A percentile compares a stretch with the other conserved stretches of the same genome.
phyloP scores from a whole-genome alignment of 768 basidiomycete genomes.

The Hebeloma cylindrosporum region DNA sequence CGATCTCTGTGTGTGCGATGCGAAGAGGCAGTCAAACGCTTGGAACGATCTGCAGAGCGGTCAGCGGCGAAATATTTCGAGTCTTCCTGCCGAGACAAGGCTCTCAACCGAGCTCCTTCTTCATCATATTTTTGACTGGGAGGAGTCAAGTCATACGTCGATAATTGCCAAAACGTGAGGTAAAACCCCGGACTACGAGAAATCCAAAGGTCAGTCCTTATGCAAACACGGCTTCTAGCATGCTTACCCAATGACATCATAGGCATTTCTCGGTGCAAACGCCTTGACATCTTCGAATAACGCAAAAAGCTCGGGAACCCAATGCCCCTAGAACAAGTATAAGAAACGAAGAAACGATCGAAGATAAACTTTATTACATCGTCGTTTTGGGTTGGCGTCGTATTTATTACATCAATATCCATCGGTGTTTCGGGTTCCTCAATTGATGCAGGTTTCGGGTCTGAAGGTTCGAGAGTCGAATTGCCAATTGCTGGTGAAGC shows the following conservation, averaged over 20 bases:
- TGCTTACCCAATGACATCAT: slow-evolving; percentile 70
- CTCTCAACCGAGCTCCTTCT: slow-evolving; percentile 60
- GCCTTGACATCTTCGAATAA: slow-evolving; percentile 77
- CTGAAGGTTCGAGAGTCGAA: slow-evolving; percentile 26
- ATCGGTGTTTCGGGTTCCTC: slow-evolving; percentile 48
- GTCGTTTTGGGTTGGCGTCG: slow-evolving; percentile 24
- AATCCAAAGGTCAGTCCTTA: slow-evolving; percentile 10
- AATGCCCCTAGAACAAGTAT: slow-evolving; percentile 57
- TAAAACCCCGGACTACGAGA: slow-evolving; percentile 82
- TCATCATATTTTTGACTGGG: slow-evolving; percentile 79
- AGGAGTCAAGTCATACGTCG: slow-evolving; percentile 84
- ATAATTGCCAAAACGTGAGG: slow-evolving; percentile 95
- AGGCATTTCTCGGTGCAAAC: slow-evolving; percentile 65
- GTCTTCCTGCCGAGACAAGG: slow-evolving; percentile 70
- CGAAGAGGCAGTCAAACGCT: slow-evolving; percentile 52
- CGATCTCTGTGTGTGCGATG: slow-evolving; percentile 68
- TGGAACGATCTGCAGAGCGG: slow-evolving; percentile 64
- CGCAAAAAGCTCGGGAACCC: slow-evolving; percentile 72
- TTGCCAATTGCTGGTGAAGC: slow-evolving; percentile 56
- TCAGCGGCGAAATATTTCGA: slow-evolving; percentile 62
- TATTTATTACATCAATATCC: slow-evolving; percentile 47
- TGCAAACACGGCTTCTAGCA: background rate
- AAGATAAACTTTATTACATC: slow-evolving; percentile 36
- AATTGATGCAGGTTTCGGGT: slow-evolving; percentile 27
- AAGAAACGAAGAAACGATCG: background rate